Base-by-base conservation (phyloP, 1,284 basidiomycete species). In the Cutaneotrichosporon cutaneum region DNA sequence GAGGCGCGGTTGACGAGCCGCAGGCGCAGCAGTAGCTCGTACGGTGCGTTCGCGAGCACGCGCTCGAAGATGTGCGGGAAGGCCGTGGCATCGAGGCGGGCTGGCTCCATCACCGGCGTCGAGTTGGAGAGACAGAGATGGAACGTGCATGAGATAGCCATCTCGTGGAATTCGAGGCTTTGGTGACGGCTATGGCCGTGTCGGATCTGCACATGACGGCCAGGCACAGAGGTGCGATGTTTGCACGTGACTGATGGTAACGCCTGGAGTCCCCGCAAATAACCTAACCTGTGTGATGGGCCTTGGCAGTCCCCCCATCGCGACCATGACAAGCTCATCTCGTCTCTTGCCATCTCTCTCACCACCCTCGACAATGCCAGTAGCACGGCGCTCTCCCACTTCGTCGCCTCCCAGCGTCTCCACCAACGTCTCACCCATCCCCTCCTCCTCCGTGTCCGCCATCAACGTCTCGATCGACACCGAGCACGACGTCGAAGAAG, bases 21-120 rank as follows among this genome's bases (percentile, higher is more conserved):
- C 9, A 52, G 51, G 4, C 51, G 32, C 8, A 52, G 18, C 4
- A 52, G 32, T 6, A 35, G 10, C n/a, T 32, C 30, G 21, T 33
- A 52, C 2, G 30, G n/a, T n/a, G 32, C 30, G 21, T n/a, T 8
- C 3, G 30, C 30, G 32, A 52, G 16, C 9, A 52, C 32, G 10
- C 32, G n/a, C 51, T 52, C 21, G 8, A 35, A 35, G 18, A 52
- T 52, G 51, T 52, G 51, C 2, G 51, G 51, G 32, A 32, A 52
- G 9, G 51, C 32, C 3, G 51, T 33, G 32, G 21, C 5, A 13
- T 52, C 51, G n/a, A 52, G 51, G 18, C 18, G 39, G 6, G 39
- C 18, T 18, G 39, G 9, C 18, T 42, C 7, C 39, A 42, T 42
- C 16, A 42, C 18, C 16, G 18, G 7, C 11, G 35, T 13, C 13